Base-by-base conservation (phyloP, 192 early-diverging fungal genomes). In the Coemansia sp. region DNA sequence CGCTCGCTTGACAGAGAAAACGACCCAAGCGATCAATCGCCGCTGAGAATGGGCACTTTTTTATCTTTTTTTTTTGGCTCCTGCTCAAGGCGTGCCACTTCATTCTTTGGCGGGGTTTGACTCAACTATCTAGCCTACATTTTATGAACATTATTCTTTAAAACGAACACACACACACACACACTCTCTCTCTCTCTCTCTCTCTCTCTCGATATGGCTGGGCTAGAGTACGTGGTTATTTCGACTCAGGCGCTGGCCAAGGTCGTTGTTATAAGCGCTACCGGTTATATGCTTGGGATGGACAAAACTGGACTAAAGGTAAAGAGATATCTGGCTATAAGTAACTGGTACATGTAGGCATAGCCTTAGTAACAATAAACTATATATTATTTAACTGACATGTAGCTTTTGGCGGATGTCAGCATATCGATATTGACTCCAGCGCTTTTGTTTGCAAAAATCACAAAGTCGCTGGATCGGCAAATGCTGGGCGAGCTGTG, bases 371-470 rank as follows among this genome's bases (percentile, higher is more conserved):
- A 48, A 8, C 8, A 10, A 10, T 48, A 9, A 10, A n/a, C 19
- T 29, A n/a, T n/a, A 31, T 21, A 44, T 7, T 14, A 48, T 48
- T 65, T n/a, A 21, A 51, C 17, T 25, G 21, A 23, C 39, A 5
- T 46, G 21, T 70, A 77, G 72, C 57, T 67, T 7, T 64, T 84
- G 39, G 76, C 82, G 9, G 51, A 68, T 31, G 39, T 92, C 41
- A 92, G 89, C 74, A 46, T 92, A 58, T 77, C 85, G 64, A 80
- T 89, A 42, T 85, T 92, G 58, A 92, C 90, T 42, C 89, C 90
- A 0, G 88, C 89, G 68, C 81, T 92, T n/a, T 63, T 92, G 19
- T 92, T 92, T 69, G 78, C 89, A 31, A 90, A 90, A 32, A 90
- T 92, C 37, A 84, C 88, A 19, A 86, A 86, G 31, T 79, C 85